phyloP scores from a whole-genome alignment of 164 flowering plant genomes.

The Vitis labrusca region DNA sequence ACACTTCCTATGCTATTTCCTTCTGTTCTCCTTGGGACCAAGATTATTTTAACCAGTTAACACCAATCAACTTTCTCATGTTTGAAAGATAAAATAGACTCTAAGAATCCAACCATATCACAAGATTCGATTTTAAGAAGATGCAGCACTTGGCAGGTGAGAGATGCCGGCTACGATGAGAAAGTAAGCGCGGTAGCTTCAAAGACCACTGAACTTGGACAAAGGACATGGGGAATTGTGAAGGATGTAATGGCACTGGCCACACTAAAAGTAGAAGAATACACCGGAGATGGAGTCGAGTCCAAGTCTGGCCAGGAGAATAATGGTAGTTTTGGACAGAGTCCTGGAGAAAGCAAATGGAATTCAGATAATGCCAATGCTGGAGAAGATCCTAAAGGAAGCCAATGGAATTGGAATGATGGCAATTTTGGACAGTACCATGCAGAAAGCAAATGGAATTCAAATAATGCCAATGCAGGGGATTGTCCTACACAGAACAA shows the following conservation, averaged over 20 bases:
- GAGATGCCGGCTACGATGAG: conserved; percentile 22
- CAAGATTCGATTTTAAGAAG: too few relatives aligned
- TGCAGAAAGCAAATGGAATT: too few relatives aligned
- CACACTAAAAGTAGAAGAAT: conserved; percentile 20
- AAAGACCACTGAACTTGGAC: conserved; percentile 22
- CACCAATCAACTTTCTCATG: too few relatives aligned
- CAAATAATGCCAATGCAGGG: too few relatives aligned
- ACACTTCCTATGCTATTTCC: neutral
- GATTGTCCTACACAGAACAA: neutral
- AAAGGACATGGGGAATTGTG: conserved; percentile 23
- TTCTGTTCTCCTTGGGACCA: too few relatives aligned
- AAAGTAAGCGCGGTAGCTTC: conserved; percentile 16
- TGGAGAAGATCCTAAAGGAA: neutral
- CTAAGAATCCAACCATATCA: too few relatives aligned
- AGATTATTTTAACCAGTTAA: too few relatives aligned
- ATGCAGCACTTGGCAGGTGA: conserved; percentile 6
- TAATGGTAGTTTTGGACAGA: too few relatives aligned
- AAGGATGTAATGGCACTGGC: conserved; percentile 23
- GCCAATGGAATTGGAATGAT: too few relatives aligned
- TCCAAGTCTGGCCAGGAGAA: neutral
- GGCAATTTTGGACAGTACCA: too few relatives aligned
- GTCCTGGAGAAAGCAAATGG: too few relatives aligned
- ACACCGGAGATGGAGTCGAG: conserved; percentile 12
- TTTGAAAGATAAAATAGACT: too few relatives aligned
- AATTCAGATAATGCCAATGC: neutral